These are phyloP conservation scores for Xylariaceae sp. DNA, from an alignment of 2,329 filamentous ascomycete species.

Conservation along the genomic window DNA sequence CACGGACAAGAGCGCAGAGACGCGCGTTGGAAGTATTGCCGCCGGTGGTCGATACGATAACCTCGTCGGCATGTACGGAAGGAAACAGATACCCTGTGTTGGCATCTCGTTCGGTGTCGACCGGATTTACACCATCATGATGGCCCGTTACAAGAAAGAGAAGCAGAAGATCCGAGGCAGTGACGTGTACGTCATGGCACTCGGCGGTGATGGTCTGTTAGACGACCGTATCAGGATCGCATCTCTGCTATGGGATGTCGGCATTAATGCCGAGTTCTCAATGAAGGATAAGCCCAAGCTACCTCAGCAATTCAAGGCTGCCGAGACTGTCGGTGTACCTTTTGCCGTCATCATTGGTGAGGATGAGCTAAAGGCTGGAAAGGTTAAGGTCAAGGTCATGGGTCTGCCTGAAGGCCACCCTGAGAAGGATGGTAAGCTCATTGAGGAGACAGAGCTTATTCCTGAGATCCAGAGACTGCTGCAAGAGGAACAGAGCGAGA, in stretches of 20 bases:
- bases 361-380: constrained; percentile 77
- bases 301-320: constrained; percentile 84
- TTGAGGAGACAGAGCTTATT: constrained; percentile 34
- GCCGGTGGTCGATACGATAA: constrained; percentile 75
- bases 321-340: constrained; percentile 74
- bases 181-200: constrained; percentile 93
- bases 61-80: constrained; percentile 74
- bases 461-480: constrained; percentile 12
- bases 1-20: constrained; percentile 58
- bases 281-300: constrained; percentile 91
- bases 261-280: constrained; percentile 85
- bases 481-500: neutral
- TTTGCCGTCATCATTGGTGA: constrained; percentile 88
- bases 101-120: constrained; percentile 78
- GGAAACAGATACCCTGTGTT: constrained; percentile 69
- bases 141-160: constrained; percentile 56
- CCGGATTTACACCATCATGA: constrained; percentile 74
- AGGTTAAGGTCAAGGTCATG: constrained; percentile 81
- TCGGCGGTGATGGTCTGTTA: constrained; percentile 76
- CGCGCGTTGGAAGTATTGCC: constrained; percentile 70
- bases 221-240: constrained; percentile 81
- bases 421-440: constrained; percentile 81
- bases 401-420: constrained; percentile 74
- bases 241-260: constrained; percentile 75
- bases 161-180: constrained; percentile 14